Base-by-base conservation (phyloP, 768 basidiomycete species). In the Rhodotorula paludigena region DNA sequence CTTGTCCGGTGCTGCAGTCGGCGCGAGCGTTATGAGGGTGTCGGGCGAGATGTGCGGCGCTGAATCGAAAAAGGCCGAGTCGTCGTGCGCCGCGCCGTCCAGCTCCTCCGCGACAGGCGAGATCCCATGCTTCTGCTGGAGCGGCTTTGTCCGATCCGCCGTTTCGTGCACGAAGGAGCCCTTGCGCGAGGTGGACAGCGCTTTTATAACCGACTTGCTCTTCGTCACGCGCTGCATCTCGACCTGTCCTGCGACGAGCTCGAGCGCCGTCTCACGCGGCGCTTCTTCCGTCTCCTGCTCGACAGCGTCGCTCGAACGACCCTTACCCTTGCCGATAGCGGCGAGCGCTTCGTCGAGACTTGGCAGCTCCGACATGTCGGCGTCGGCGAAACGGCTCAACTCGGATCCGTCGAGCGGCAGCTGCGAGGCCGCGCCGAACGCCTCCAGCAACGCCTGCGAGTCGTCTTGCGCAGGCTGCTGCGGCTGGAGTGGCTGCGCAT, bases 171-270 rank as follows among this genome's bases (percentile, higher is more conserved):
- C 25, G 10, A 48, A 63, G 4, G 47, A 48, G 10, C 9, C 30
- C 20, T n/a, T 15, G 23, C 56, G 57, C 15, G 36, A 33, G 33
- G 21, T 49, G 44, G 57, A 47, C 39, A 70, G 51, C 25, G 68
- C 68, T 39, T 63, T 57, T 57, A 70, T 65, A 23, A 61, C 60
- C 28, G 60, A 62, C 64, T 65, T 65, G 47, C 63, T 52, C 60
- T 70, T 70, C 56, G 42, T 49, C 15, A 54, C 56, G 28, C 44
- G 42, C 36, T 59, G 63, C 39, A 64, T 14, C 36, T 58, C 63
- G 35, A 52, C 63, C 28, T 51, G 39, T 8, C 59, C 68, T 2
- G 59, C 58, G 18, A 59, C 44, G 57, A 65, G 64, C 32, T 70
- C 44, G 51, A 52, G 35, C 14, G 56, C 49, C 64, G 59, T 58